Base-by-base conservation (phyloP, 2,329 filamentous ascomycete species). In the Calonectria pauciramosa region DNA sequence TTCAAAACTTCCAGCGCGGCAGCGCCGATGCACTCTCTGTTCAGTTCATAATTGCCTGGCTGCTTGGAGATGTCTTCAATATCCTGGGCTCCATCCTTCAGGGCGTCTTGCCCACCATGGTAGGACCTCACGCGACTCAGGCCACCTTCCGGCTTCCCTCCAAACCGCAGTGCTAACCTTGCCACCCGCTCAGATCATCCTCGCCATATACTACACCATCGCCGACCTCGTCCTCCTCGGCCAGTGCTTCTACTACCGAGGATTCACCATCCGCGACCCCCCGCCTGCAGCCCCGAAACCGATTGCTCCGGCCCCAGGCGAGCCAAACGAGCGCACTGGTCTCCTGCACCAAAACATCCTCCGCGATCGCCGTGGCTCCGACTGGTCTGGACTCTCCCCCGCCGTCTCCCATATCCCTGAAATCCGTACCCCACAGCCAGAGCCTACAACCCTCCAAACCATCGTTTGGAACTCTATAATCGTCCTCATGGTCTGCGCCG, bases 221-320 rank as follows among this genome's bases (percentile, higher is more conserved):
- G 96, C 96, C 75, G 96, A 99, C 82, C 91, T 98, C 52, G 95
- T 99, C 2, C 89, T 99, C 1, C 88, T 99, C 0, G 90, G 89
- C 0, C 97, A 99, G 86, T 98, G 95, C 85, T 98, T 99, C 87
- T 99, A 98, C 87, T 99, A 99, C 85, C 93, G 95, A 68, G 96
- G 96, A 4, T 97, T 98, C 79, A 93, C 91, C 2, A 91, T 90
- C 88, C 87, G 85, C 68, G 91, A 93, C 76, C 87, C 91, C 71
- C 85, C 90, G 18, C 82, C 85, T 10, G 82, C 88, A 13, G 79
- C 83, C 51, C 80, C 86, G 56, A 89, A 89, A 81, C 79, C 87
- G 70, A 79, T 84, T 32, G 82, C 82, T 36, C 81, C 74, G 11
- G 64, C 79, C 52, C 69, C 77, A 77, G 71, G 84, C 79, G 86